Conservation (phyloP, 2,329 filamentous ascomycete species). For the Diaporthe eres region DNA sequence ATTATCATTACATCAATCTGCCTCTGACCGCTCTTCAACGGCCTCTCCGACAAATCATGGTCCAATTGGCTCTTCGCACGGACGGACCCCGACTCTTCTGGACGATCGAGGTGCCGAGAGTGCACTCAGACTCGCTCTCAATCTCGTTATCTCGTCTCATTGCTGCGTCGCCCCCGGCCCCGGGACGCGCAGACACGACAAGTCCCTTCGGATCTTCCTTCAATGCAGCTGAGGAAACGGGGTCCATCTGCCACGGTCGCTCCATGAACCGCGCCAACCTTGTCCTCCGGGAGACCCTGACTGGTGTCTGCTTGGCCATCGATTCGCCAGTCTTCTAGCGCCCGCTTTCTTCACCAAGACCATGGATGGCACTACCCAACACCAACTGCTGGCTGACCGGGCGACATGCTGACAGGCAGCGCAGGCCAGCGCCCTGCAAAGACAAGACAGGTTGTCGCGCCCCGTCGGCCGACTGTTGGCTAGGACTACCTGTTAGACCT, state of each 20-base stretch:
- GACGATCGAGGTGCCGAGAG: slow-evolving; percentile 18
- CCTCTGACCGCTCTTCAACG: slow-evolving; percentile 7
- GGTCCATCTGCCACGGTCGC: slow-evolving; percentile 31
- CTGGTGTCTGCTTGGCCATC: slow-evolving; percentile 28
- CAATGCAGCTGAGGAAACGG: slow-evolving; percentile 23
- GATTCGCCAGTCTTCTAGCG: slow-evolving; percentile 38
- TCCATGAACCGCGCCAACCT: slow-evolving; percentile 41
- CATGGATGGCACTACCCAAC: slow-evolving; percentile 21
- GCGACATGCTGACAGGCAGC: slow-evolving; percentile 4
- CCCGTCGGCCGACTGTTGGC: slow-evolving; percentile 27
- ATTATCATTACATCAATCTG: slow-evolving; percentile 35
- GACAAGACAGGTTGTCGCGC: background rate
- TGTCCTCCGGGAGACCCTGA: slow-evolving; percentile 39
- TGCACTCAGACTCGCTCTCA: slow-evolving; percentile 11
- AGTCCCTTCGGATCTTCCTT: slow-evolving; percentile 33
- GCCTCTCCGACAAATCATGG: background rate
- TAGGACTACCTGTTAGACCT: background rate
- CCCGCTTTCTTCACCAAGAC: slow-evolving; percentile 25
- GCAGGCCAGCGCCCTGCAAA: background rate
- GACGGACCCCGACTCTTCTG: slow-evolving; percentile 31
- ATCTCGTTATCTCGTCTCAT: slow-evolving; percentile 27
- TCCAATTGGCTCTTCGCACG: slow-evolving; percentile 38
- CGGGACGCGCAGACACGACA: slow-evolving; percentile 32
- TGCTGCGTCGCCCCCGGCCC: slow-evolving; percentile 15
- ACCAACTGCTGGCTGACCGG: slow-evolving; percentile 9